Conservation (phyloP, 805 yeast genomes). For the Cyberlindnera nakhonratchasimensis region DNA sequence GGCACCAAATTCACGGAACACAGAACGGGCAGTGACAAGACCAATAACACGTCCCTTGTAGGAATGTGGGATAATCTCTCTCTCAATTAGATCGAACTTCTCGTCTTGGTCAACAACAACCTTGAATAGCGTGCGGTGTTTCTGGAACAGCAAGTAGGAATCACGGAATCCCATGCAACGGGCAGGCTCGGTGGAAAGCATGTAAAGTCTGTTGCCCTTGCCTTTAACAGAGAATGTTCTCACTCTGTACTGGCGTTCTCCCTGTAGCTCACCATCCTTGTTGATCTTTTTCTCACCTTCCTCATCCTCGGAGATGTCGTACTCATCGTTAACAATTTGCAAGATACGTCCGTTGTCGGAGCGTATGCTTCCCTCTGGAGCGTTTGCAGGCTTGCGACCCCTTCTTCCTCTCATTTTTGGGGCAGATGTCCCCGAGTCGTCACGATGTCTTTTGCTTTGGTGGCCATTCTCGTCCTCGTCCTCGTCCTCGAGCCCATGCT, state of each 20-base stretch:
- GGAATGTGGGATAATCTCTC: slow-evolving; percentile 81
- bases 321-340: slow-evolving; percentile 70
- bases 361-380: slow-evolving; percentile 33
- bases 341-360: slow-evolving; percentile 71
- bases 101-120: slow-evolving; percentile 71
- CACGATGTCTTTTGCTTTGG: slow-evolving; percentile 10
- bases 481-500: slow-evolving; percentile 29
- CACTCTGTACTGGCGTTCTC: slow-evolving; percentile 71
- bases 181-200: slow-evolving; percentile 96
- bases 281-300: slow-evolving; percentile 76
- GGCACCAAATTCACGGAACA: slow-evolving; percentile 90
- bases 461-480: slow-evolving; percentile 25
- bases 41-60: slow-evolving; percentile 89
- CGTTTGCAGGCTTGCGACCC: slow-evolving; percentile 38
- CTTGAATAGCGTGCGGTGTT: slow-evolving; percentile 73
- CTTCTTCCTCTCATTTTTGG: slow-evolving; percentile 34
- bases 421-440: slow-evolving; percentile 2
- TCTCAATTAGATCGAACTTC: slow-evolving; percentile 75
- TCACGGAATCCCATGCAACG: slow-evolving; percentile 92
- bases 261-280: slow-evolving; percentile 60
- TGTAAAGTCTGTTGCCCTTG: slow-evolving; percentile 69
- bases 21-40: slow-evolving; percentile 84
- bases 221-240: slow-evolving; percentile 57
- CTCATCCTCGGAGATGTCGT: slow-evolving; percentile 68
- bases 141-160: slow-evolving; percentile 83